Percentiles rank a stretch among this genome's conserved stretches.
phyloP scores from a whole-genome alignment of 108 stramenopile species.

The Aurantiochytrium sp. region DNA sequence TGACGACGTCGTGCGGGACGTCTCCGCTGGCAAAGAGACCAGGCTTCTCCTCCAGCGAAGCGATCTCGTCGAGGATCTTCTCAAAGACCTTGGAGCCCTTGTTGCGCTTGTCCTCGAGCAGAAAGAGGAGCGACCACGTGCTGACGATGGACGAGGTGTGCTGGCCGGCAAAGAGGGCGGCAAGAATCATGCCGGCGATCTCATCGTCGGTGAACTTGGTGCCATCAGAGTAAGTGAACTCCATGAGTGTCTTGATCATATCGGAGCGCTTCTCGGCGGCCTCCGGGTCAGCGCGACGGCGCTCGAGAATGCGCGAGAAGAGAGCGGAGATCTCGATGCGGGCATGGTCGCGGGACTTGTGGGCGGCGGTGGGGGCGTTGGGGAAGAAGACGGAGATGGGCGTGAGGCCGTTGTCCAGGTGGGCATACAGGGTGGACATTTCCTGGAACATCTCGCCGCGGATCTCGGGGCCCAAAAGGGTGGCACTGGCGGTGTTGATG shows the following conservation, averaged over 20 bases:
- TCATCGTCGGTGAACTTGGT: constrained; percentile 75
- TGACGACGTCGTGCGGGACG: constrained; percentile 60
- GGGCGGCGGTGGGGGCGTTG: constrained; percentile 78
- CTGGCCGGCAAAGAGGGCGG: constrained; percentile 96
- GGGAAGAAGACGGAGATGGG: constrained; percentile 95
- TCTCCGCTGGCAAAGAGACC: neutral
- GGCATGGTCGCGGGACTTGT: constrained; percentile 51
- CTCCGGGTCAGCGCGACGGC: constrained; percentile 67
- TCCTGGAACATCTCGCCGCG: constrained; percentile 88
- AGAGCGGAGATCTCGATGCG: constrained; percentile 82
- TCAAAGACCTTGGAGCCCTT: constrained; percentile 27
- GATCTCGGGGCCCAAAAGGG: constrained; percentile 95
- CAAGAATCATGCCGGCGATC: constrained; percentile 92
- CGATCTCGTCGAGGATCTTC: neutral
- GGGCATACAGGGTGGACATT: constrained; percentile 82
- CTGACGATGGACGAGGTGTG: constrained; percentile 94
- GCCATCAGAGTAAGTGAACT: constrained; percentile 95
- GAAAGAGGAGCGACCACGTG: constrained; percentile 82
- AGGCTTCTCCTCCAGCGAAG: neutral
- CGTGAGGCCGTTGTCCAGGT: constrained; percentile 93
- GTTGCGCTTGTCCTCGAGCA: constrained; percentile 68
- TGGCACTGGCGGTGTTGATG: constrained; percentile 88
- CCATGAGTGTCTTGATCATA: constrained; percentile 90
- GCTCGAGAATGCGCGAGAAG: constrained; percentile 78
- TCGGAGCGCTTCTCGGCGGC: constrained; percentile 72